Conservation (phyloP, 192 early-diverging fungal genomes). For the Phycomyces blakesleeanus region DNA sequence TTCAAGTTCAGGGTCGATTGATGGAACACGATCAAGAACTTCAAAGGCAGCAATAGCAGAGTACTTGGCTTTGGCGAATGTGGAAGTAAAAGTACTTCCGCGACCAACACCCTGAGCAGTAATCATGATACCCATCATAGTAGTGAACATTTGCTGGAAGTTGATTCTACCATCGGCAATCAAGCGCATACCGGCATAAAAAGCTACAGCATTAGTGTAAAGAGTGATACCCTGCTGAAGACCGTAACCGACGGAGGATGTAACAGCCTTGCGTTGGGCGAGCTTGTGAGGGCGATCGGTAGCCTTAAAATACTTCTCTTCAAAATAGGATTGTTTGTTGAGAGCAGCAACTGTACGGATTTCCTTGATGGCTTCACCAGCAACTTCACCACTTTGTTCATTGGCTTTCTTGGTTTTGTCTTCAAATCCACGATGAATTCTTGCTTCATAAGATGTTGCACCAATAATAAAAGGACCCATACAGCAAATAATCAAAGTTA, state of each 20-base stretch:
- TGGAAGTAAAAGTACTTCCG: conserved; percentile 67
- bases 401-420: conserved; percentile 68
- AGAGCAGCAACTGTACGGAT: conserved; percentile 86
- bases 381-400: conserved; percentile 75
- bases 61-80: conserved; percentile 73
- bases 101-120: conserved; percentile 61
- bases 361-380: conserved; percentile 78
- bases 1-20: conserved; percentile 57
- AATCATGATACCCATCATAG: conserved; percentile 78
- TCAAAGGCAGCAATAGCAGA: conserved; percentile 70
- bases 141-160: conserved; percentile 55
- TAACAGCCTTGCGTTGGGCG: conserved; percentile 58
- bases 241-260: conserved; percentile 71
- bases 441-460: conserved; percentile 50
- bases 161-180: conserved; percentile 45
- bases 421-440: conserved; percentile 54
- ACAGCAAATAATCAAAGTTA: conserved; percentile 73
- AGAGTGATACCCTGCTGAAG: conserved; percentile 69
- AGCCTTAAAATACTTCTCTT: conserved; percentile 55
- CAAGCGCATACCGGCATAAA: conserved; percentile 69
- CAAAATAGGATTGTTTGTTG: conserved; percentile 70
- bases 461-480: conserved; percentile 57
- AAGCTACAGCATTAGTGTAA: conserved; percentile 70
- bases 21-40: conserved; percentile 63
- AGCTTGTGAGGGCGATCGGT: conserved; percentile 66